Evolutionary conservation across 1,284 basidiomycete genomes (phyloP), one percentile per base, ranked within the genome.

Genomic region (Quambalaria eucalypti): DNA sequence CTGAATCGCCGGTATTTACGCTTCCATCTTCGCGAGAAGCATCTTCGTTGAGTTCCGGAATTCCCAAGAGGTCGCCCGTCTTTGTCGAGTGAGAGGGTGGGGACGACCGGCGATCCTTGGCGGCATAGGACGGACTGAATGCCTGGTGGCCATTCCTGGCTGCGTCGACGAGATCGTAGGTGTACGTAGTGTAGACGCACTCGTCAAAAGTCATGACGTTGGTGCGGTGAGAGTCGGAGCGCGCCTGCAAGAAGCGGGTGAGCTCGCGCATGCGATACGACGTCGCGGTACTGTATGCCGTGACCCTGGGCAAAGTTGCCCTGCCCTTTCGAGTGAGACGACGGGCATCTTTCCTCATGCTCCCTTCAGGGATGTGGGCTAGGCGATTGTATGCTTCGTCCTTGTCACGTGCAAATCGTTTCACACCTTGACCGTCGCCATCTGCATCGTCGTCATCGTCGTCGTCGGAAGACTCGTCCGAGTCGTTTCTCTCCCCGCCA

Each of bases 241-340:
- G 82, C 1, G 89, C 87, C 60, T 86, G 83, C 69, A 95, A 87
- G 77, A 92, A 93, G 69, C 86, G 86, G 78, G 90, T 83, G 14
- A 95, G 81, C 38, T 90, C 89, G 39, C 83, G 81, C 77, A 95
- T 86, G 53, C 87, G 83, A 75, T 93, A 96, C 12, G 90, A 91
- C 88, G 84, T 86, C 36, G 91, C 89, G 14, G 91, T 96, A 54
- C 90, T 89, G 77, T 95, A 96, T 2, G 91, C 91, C 3, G 91
- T 95, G 19, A 93, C 91, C 64, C 92, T 80, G n/a, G 92, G 90
- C 29, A 96, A 77, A 40, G 87, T 89, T 65, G 91, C 90, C 31
- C 91, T 90, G 71, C 92, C 92, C 76, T 87, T 89, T 78, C 93
- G 92, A 0, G 91, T 96, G 60, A 96, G 77, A 56, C 82, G 84